These are phyloP conservation scores for Alternaria brassicae DNA, from an alignment of 2,329 filamentous ascomycete genomes.

Conservation along the genomic window DNA sequence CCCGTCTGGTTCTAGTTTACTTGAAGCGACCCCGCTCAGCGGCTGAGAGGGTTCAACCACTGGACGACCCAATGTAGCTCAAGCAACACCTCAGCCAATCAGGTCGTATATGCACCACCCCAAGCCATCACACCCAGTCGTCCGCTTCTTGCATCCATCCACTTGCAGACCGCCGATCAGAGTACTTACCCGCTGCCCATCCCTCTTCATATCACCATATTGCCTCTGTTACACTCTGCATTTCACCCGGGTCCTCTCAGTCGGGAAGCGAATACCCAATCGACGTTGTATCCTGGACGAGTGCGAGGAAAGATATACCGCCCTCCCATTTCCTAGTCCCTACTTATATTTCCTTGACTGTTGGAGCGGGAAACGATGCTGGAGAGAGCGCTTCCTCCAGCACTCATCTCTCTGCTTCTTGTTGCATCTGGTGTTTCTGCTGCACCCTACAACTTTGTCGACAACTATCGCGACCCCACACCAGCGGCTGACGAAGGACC, in stretches of 20 bases:
- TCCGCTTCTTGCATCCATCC: constrained; percentile 28
- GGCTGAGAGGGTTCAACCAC: constrained; percentile 38
- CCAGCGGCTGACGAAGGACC: constrained; percentile 40
- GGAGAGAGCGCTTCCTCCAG: constrained; percentile 32
- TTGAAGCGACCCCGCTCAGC: constrained; percentile 41
- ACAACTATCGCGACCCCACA: constrained; percentile 38
- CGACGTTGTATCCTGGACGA: constrained; percentile 17
- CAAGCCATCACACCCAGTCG: constrained; percentile 35
- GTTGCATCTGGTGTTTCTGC: constrained; percentile 33
- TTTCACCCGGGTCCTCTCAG: constrained; percentile 32
- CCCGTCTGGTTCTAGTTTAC: constrained; percentile 17
- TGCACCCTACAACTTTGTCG: constrained; percentile 33
- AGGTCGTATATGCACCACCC: constrained; percentile 19
- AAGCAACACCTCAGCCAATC: constrained; percentile 43
- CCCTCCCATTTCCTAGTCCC: constrained; percentile 13
- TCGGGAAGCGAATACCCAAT: constrained; percentile 28
- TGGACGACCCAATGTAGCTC: constrained; percentile 39
- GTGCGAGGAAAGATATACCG: constrained; percentile 14
- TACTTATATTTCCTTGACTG: constrained; percentile 10
- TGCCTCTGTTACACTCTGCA: constrained; percentile 34
- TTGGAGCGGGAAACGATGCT: constrained; percentile 33
- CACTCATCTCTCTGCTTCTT: constrained; percentile 38
- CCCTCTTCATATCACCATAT: constrained; percentile 35
- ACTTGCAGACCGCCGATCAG: constrained; percentile 36
- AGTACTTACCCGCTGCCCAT: constrained; percentile 31